Percentiles rank a stretch among this genome's conserved stretches.
Evolutionary conservation across 192 early-diverging fungal species (phyloP).

Genomic region (Coemansia sp.): DNA sequence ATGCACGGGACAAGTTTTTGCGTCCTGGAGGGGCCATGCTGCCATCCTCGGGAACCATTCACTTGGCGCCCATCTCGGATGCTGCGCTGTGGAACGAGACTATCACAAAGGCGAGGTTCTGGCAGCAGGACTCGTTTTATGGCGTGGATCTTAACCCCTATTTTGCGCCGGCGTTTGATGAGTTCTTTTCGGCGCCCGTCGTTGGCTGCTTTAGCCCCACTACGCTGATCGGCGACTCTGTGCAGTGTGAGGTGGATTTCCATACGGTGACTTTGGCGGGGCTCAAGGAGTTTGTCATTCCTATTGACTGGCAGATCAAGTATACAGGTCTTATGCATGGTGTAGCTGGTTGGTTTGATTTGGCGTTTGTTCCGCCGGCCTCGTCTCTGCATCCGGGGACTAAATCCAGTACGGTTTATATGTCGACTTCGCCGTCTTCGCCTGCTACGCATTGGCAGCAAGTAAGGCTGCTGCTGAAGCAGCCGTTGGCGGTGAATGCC

Average conservation of each 20-base stretch:
- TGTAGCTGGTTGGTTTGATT: constrained; percentile 96
- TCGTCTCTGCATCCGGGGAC: constrained; percentile 34
- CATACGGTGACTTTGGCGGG: constrained; percentile 72
- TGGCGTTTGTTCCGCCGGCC: constrained; percentile 69
- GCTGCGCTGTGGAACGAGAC: constrained; percentile 87
- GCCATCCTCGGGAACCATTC: constrained; percentile 87
- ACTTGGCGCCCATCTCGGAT: constrained; percentile 82
- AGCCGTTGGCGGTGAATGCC: constrained; percentile 94
- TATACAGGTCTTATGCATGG: constrained; percentile 94
- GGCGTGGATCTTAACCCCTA: constrained; percentile 89
- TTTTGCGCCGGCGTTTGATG: constrained; percentile 79
- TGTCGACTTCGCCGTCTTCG: constrained; percentile 83
- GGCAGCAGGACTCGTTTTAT: constrained; percentile 87
- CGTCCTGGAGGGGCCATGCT: constrained; percentile 92
- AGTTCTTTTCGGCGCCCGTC: constrained; percentile 79
- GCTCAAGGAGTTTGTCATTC: constrained; percentile 82
- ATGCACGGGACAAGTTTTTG: constrained; percentile 77
- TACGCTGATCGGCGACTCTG: constrained; percentile 67
- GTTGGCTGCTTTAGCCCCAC: constrained; percentile 91
- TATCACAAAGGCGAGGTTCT: constrained; percentile 85
- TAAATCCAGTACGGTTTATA: constrained; percentile 59
- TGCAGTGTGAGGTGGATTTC: constrained; percentile 78
- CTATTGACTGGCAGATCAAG: constrained; percentile 73
- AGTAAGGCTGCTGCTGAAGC: constrained; percentile 87
- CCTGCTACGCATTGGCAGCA: constrained; percentile 99